A percentile compares a stretch with the other conserved stretches of the same genome.
These are phyloP conservation scores for Trichoderma atrobrunneum DNA, from an alignment of 2,329 filamentous ascomycete genomes.

Conservation along the genomic window DNA sequence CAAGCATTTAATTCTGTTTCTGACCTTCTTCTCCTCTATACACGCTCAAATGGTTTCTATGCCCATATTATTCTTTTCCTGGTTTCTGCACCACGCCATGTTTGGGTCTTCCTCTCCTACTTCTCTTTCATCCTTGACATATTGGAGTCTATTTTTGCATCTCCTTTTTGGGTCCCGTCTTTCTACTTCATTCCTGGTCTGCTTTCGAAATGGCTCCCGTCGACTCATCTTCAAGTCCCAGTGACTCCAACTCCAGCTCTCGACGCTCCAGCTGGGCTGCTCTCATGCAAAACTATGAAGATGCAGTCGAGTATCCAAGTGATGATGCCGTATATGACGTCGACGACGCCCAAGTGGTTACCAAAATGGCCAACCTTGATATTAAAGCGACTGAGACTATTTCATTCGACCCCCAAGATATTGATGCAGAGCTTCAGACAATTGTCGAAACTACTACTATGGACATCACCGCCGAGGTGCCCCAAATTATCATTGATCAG, in stretches of 20 bases:
- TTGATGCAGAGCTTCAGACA: conserved; percentile 7
- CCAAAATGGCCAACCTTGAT: conserved; percentile 24
- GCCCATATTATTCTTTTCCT: conserved; percentile 24
- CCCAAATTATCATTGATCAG: conserved; percentile 30
- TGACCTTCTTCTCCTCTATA: background rate
- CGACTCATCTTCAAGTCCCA: conserved; percentile 26
- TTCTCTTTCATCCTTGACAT: background rate
- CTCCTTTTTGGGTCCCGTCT: conserved; percentile 33
- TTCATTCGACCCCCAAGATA: conserved; percentile 41
- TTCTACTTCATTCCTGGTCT: conserved; percentile 26
- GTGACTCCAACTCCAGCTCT: conserved; percentile 7
- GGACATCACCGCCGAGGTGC: conserved; percentile 20
- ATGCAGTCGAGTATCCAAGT: conserved; percentile 28
- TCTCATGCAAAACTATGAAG: conserved; percentile 12
- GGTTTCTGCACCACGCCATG: conserved; percentile 35
- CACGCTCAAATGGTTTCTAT: background rate
- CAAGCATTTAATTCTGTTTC: background rate
- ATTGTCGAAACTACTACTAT: background rate
- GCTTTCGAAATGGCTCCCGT: conserved; percentile 36
- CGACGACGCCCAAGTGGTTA: conserved; percentile 29
- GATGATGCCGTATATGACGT: background rate
- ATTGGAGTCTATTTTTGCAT: conserved; percentile 21
- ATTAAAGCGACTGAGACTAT: conserved; percentile 34
- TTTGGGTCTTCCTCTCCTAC: conserved; percentile 30
- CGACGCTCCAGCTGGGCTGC: conserved; percentile 18